Conservation (phyloP, 495 filamentous ascomycete species). For the Trichoderma gamsii region DNA sequence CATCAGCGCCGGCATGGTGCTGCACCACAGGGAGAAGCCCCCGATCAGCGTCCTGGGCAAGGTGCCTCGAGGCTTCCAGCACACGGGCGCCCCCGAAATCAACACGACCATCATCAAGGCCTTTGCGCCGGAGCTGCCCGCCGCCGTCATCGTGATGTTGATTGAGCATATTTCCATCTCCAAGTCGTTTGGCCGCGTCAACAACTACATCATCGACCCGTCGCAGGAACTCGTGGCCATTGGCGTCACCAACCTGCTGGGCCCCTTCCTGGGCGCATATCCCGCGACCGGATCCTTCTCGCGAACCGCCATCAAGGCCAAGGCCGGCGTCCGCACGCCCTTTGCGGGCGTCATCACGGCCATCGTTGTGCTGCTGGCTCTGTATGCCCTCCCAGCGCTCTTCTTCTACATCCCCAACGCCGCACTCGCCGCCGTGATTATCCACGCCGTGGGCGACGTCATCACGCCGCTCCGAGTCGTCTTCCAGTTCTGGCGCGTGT, state of each 20-base stretch:
- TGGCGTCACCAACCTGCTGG: conserved; percentile 47
- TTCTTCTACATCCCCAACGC: conserved; percentile 48
- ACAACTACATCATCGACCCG: conserved; percentile 50
- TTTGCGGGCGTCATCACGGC: conserved; percentile 48
- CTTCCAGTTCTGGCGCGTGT: conserved; percentile 46
- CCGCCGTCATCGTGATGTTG: conserved; percentile 42
- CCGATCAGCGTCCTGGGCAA: conserved; percentile 38
- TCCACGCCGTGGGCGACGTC: conserved; percentile 48
- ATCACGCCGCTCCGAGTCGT: conserved; percentile 43
- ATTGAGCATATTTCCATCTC: conserved; percentile 52
- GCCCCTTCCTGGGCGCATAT: conserved; percentile 48
- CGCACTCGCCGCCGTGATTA: conserved; percentile 43
- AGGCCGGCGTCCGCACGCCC: conserved; percentile 47
- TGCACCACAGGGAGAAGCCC: conserved; percentile 25
- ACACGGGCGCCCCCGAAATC: conserved; percentile 33
- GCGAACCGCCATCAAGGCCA: conserved; percentile 45
- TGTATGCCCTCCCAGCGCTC: conserved; percentile 47
- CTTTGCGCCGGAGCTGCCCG: conserved; percentile 32
- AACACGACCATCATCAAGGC: conserved; percentile 29
- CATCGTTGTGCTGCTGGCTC: conserved; percentile 44
- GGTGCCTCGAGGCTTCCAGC: conserved; percentile 43
- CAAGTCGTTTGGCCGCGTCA: conserved; percentile 48
- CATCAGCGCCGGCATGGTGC: conserved; percentile 33
- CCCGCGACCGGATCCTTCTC: conserved; percentile 50
- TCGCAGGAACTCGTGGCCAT: conserved; percentile 51